Evolutionary conservation across 805 yeast species (phyloP), one percentile per base, ranked within the genome.

Genomic region (Sporopachydermia lactativora): DNA sequence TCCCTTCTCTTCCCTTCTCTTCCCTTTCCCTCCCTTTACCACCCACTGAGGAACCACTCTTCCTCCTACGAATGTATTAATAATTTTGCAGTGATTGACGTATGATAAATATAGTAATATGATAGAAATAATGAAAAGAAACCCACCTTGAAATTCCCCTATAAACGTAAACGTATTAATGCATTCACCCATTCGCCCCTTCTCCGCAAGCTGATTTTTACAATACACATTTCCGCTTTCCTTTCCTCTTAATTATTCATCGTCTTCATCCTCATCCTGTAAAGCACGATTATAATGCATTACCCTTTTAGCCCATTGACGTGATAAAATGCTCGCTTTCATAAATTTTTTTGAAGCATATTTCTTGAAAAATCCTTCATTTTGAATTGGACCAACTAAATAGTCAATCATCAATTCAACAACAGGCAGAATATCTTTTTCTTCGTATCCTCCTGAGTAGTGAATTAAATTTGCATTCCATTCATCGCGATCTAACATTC

Each of bases 301-400:
- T 6, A 65, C 57, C 41, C 75, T 71, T 54, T 78, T 75, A 17
- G 88, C 92, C 92, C 92, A 81, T 56, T 80, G 81, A 55, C 89
- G 71, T 46, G 92, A 79, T 43, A 80, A 66, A 15, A 81, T 72
- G 43, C 85, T 76, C 18, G 86, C 92, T 59, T 84, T 83, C 80
- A 92, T 74, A 55, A 79, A 86, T 57, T 82, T 80, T 55, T 85
- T 76, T 19, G 92, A 75, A 38, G 95, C 89, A 57, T 92, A 92
- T 62, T 92, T 92, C 55, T 81, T 83, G 66, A 85, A 86, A 54
- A 89, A 85, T 57, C 85, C 95, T 54, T 84, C 95, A 61, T 88
- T 95, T 43, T 75, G 77, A 40, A 86, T 82, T 6, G 95, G 95
- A 37, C 79, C 70, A 36, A 77, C 73, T 47, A 81, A 60, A 57